Percentiles rank a stretch among this genome's conserved stretches.
Conservation (phyloP, 768 basidiomycete species). For the Leccinum boreale region DNA sequence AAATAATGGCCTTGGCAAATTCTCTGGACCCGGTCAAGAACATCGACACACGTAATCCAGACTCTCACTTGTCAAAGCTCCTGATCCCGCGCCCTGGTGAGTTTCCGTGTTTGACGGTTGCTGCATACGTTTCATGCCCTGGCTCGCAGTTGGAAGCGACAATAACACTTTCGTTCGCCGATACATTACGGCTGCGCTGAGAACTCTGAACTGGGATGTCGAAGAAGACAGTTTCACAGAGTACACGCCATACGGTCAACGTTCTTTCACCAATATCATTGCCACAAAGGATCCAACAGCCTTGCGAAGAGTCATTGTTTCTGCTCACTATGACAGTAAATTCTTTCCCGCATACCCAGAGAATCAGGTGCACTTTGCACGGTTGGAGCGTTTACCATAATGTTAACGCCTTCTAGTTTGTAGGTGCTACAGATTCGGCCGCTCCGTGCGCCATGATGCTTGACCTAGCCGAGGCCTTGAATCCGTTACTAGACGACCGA, state of each 20-base stretch:
- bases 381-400: not conserved
- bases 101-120: constrained; percentile 26
- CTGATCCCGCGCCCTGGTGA: constrained; percentile 80
- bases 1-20: constrained; percentile 49
- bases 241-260: constrained; percentile 76
- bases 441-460: constrained; percentile 93
- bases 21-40: constrained; percentile 64
- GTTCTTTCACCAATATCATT: constrained; percentile 84
- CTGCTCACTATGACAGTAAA: constrained; percentile 95
- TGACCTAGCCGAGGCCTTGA: constrained; percentile 83
- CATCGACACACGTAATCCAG: constrained; percentile 60
- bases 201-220: constrained; percentile 78
- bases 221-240: constrained; percentile 82
- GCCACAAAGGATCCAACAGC: constrained; percentile 94
- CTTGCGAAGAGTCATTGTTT: constrained; percentile 72
- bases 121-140: not conserved
- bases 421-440: constrained; percentile 97
- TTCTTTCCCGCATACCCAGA: constrained; percentile 68
- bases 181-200: constrained; percentile 73
- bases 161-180: constrained; percentile 81
- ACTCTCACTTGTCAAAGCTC: constrained; percentile 77
- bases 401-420: constrained; percentile 54
- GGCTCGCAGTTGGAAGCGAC: constrained; percentile 55
- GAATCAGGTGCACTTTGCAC: constrained; percentile 58
- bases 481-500: constrained; percentile 65